Conservation (phyloP, 345 rosid species). For the Dovyalis caffra region DNA sequence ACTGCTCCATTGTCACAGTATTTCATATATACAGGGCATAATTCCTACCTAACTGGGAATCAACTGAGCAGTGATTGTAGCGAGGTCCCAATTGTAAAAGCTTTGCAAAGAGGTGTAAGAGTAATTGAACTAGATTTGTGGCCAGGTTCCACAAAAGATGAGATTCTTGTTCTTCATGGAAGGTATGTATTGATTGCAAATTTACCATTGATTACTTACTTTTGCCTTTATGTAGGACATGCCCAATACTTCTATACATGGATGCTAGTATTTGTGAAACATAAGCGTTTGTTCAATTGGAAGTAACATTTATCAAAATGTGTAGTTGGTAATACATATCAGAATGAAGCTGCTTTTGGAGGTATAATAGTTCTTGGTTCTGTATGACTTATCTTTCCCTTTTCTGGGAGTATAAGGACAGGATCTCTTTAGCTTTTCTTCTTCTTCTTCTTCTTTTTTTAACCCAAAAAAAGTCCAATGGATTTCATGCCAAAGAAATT, state of each 20-base stretch:
- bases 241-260: not conserved
- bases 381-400: not conserved
- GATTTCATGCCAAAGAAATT: not conserved
- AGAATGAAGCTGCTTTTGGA: not conserved
- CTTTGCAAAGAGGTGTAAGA: slow-evolving; percentile 76
- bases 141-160: slow-evolving; percentile 70
- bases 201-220: not conserved
- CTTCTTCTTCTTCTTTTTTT: too few species aligned
- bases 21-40: slow-evolving; percentile 90
- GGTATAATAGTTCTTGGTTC: not conserved
- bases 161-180: slow-evolving; percentile 86
- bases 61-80: slow-evolving; percentile 95
- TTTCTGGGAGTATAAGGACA: not conserved
- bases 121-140: slow-evolving; percentile 95
- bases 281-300: not conserved
- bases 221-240: not conserved
- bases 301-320: not conserved
- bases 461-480: too few species aligned
- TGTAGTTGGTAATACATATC: not conserved
- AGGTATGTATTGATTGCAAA: slow-evolving; percentile 38
- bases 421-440: not conserved
- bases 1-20: slow-evolving; percentile 82
- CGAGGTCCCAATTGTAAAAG: slow-evolving; percentile 78
- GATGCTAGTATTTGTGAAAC: not conserved
- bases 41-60: slow-evolving; percentile 88